Evolutionary conservation across 2,329 filamentous ascomycete species (phyloP).

Genomic region (Thelonectria rubi): DNA sequence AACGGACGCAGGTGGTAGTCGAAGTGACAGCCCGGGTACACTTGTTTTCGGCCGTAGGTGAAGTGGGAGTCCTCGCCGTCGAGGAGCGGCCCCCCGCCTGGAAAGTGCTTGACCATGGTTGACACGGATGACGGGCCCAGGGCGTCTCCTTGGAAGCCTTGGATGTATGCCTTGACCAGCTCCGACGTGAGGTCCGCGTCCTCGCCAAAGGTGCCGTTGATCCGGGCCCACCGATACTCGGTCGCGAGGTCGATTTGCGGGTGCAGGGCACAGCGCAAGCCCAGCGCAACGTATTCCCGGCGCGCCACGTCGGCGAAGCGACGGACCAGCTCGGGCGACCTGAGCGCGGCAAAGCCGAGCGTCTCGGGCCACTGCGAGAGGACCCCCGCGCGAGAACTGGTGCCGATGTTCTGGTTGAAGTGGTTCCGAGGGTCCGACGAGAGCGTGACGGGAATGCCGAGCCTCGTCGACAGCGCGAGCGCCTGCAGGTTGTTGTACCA

Average conservation of each 20-base stretch:
- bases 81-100: slow-evolving; percentile 58
- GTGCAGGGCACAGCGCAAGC: slow-evolving; percentile 56
- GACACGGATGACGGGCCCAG: slow-evolving; percentile 53
- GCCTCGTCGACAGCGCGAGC: slow-evolving; percentile 51
- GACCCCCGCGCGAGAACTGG: slow-evolving; percentile 52
- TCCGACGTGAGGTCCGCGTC: slow-evolving; percentile 51
- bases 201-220: slow-evolving; percentile 56
- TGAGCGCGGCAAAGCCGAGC: slow-evolving; percentile 57
- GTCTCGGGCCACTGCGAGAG: slow-evolving; percentile 61
- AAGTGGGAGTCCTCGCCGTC: slow-evolving; percentile 62
- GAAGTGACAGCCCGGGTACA: slow-evolving; percentile 59
- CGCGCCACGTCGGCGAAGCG: slow-evolving; percentile 57
- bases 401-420: slow-evolving; percentile 55
- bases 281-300: slow-evolving; percentile 53
- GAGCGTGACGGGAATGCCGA: slow-evolving; percentile 59
- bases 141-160: slow-evolving; percentile 55
- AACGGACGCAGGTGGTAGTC: slow-evolving; percentile 60
- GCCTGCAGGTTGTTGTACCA: slow-evolving; percentile 54
- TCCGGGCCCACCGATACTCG: slow-evolving; percentile 59
- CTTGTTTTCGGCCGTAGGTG: slow-evolving; percentile 57
- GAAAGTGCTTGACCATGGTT: slow-evolving; percentile 62
- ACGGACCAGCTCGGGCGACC: slow-evolving; percentile 52
- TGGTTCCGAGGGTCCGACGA: slow-evolving; percentile 57
- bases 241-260: slow-evolving; percentile 61
- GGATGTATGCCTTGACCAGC: slow-evolving; percentile 53